Evolutionary conservation across 768 basidiomycete genomes (phyloP), one percentile per base, ranked within the genome.

Genomic region (Podaxis pistillaris): DNA sequence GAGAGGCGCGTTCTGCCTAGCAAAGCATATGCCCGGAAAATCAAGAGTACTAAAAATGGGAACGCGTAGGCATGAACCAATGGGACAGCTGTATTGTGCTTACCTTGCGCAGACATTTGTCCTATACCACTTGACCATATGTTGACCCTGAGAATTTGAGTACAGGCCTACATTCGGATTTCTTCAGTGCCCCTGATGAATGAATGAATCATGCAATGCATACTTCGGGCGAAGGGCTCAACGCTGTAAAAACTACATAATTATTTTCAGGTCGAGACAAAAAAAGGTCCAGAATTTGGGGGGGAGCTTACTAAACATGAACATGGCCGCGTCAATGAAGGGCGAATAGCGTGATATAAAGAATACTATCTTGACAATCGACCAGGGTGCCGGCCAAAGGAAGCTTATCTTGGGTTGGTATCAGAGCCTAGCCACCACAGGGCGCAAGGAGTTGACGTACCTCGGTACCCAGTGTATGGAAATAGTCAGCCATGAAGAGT

Each of bases 331-430:
- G n/a, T 58, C 56, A 28, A 58, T 30, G 30, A 58, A 58, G 12
- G 56, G 56, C 1, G 56, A 58, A 49, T 58, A 58, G 17, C 56
- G 56, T 4, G 40, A 47, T 28, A 46, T n/a, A 19, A 58, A 33
- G 46, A 47, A 58, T 19, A 58, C 56, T 17, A 47, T 30, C 28
- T 58, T 58, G 44, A 58, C 24, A 6, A 24, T 7, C 30, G 56
- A 47, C 56, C 56, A 58, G 2, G 41, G 44, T 47, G 56, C 19
- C 17, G 44, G 44, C 56, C 56, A 58, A 30, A 58, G 15, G 13
- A 33, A 49, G 30, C 30, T 58, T 28, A 58, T 58, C 56, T 58
- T 19, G 12, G 11, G n/a, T 50, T 12, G 12, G 24, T 11, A 12
- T 50, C 2, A 26, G 22, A 19, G 3, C 22, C 22, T 22, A 6